phyloP scores from a whole-genome alignment of 2,329 filamentous ascomycete genomes.

The Periconia sp. region DNA sequence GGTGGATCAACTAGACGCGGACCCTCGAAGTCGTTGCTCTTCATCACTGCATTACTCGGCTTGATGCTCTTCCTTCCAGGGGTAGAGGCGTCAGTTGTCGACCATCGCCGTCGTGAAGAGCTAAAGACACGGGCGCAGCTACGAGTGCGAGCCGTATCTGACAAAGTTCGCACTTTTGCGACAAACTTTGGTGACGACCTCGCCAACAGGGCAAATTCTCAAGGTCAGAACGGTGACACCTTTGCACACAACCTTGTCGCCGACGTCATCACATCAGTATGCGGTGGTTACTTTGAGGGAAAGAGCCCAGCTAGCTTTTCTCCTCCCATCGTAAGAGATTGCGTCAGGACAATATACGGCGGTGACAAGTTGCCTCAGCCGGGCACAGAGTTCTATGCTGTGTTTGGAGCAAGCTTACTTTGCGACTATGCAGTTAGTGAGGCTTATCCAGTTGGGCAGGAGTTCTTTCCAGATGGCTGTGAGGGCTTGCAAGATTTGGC shows the following conservation, averaged over 20 bases:
- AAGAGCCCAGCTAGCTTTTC: slow-evolving; percentile 16
- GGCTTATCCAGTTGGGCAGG: slow-evolving; percentile 23
- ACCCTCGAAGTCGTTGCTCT: slow-evolving; percentile 9
- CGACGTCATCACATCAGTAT: slow-evolving; percentile 24
- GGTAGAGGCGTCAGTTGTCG: slow-evolving; percentile 9
- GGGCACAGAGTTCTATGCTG: slow-evolving; percentile 20
- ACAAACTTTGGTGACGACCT: slow-evolving; percentile 16
- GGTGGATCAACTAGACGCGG: slow-evolving; percentile 5
- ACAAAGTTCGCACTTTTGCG: slow-evolving; percentile 22
- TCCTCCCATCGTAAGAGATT: slow-evolving; percentile 18
- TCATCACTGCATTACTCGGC: slow-evolving; percentile 15
- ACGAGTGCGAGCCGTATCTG: slow-evolving; percentile 20
- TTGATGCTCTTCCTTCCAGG: slow-evolving; percentile 17
- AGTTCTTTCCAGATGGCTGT: slow-evolving; percentile 22
- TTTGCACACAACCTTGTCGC: slow-evolving; percentile 26
- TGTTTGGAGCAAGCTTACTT: slow-evolving; percentile 27
- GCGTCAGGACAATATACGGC: slow-evolving; percentile 24
- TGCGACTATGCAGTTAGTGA: slow-evolving; percentile 26
- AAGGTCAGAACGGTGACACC: slow-evolving; percentile 20
- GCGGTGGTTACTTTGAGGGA: slow-evolving; percentile 21
- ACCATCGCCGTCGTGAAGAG: slow-evolving; percentile 4
- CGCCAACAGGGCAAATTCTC: slow-evolving; percentile 18
- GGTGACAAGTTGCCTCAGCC: slow-evolving; percentile 18
- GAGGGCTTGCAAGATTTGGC: slow-evolving; percentile 23
- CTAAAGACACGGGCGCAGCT: slow-evolving; percentile 13